Base-by-base conservation (phyloP, 176 grass and related monocot genomes). In the Coix lacrymajobi region DNA sequence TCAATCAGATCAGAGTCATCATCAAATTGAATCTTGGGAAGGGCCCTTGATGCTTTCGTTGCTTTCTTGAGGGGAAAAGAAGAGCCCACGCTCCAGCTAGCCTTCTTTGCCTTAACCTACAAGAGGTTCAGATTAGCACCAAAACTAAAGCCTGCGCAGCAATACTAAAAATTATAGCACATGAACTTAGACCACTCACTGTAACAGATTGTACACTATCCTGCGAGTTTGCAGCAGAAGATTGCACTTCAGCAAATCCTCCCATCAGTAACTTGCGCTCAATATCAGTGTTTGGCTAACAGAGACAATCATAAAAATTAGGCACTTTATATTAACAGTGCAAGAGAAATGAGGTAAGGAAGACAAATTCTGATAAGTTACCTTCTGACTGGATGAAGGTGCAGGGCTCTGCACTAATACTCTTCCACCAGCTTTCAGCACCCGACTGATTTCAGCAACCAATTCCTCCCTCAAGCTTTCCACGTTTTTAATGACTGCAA, bases 61-160 rank as follows among this genome's bases (percentile, higher is more conserved):
- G 39, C 3, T 57, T 93, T 99, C 79, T 90, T 99, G 36, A 99
- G 77, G 73, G 81, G 78, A 46, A 96, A 96, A 46, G 96, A 99
- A 49, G 96, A 96, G 14, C 96, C 96, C 77, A 87, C 48, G 2
- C 80, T 90, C 96, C 96, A 99, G 54, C 87, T 85, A 6, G 93
- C 93, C 81, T 96, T 99, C 73, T 92, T 99, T 46, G 87, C 96
- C 78, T 92, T 92, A 85, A 96, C 63, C 96, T 99, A 52, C 24
- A 87, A 12, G 7, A 16, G 12, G 51, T 45, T 32, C n/a, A 43
- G 83, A 46, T 72, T 28, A 52, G 24, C 4, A 76, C 33, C 6
- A 66, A 69, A 81, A 52, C 20, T 7, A 28, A 60, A 62, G 37
- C 20, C 33, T 6, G 37, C n/a, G 65, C 67, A 76, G 11, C 41